These are phyloP conservation scores for Candida alai DNA, from an alignment of 805 yeast genomes.

Conservation along the genomic window DNA sequence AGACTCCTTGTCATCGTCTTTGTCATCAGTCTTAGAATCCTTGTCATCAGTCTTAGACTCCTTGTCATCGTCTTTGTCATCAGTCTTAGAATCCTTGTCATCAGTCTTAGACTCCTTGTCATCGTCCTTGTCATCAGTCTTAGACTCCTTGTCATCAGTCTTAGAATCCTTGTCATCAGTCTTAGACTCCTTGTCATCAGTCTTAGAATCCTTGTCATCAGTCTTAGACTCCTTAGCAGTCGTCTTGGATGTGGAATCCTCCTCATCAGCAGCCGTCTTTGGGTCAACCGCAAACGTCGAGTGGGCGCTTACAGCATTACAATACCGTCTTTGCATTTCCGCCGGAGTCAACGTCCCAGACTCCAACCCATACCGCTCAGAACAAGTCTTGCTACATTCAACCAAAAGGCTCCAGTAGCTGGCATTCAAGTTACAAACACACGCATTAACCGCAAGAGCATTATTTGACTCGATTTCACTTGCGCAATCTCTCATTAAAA, in stretches of 20 bases:
- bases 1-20: neutral
- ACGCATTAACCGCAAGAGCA: conserved; percentile 3
- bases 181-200: neutral
- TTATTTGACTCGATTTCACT: no score
- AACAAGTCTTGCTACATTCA: neutral
- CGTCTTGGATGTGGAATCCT: neutral
- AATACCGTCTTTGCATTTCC: conserved; percentile 1
- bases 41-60: neutral
- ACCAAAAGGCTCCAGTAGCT: conserved; percentile 3
- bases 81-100: neutral
- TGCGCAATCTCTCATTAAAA: conserved; percentile 1
- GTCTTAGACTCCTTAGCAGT: neutral
- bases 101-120: neutral
- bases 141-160: neutral
- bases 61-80: neutral
- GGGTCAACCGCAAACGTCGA: neutral
- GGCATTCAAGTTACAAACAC: conserved; percentile 1
- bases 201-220: neutral
- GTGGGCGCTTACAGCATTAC: conserved; percentile 1
- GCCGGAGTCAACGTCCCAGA: neutral
- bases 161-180: neutral
- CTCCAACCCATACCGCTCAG: neutral
- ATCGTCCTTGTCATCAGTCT: neutral
- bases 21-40: neutral
- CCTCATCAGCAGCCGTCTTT: neutral